Evolutionary conservation across 305 asterid genomes (phyloP).

Genomic region (Andrographis paniculata): DNA sequence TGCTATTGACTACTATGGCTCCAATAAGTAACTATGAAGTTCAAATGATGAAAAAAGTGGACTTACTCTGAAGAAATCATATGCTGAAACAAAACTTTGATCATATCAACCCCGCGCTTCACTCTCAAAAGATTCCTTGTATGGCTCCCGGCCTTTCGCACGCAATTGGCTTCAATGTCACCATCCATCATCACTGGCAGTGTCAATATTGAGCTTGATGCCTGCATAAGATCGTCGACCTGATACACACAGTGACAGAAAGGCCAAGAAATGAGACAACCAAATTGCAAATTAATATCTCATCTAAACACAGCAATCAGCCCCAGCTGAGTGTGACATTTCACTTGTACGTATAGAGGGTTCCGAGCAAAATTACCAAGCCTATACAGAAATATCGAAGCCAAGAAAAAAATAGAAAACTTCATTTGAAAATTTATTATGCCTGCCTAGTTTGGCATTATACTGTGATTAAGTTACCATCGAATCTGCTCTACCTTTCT

Average conservation of each 20-base stretch:
- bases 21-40: conserved; percentile 7
- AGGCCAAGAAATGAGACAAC: conserved; percentile 1
- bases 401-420: too few species aligned
- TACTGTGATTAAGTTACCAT: too few species aligned
- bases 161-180: conserved; percentile 66
- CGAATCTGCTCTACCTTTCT: too few species aligned
- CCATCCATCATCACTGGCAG: conserved; percentile 67
- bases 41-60: conserved; percentile 13
- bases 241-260: conserved; percentile 17
- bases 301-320: background rate
- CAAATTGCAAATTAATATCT: background rate
- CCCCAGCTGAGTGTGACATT: background rate
- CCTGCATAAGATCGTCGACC: conserved; percentile 76
- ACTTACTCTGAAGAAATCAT: conserved; percentile 66
- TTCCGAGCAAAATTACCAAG: too few species aligned
- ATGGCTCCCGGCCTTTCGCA: conserved; percentile 75
- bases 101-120: conserved; percentile 94
- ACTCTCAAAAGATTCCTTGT: conserved; percentile 87
- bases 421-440: too few species aligned
- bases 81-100: conserved; percentile 77
- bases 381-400: too few species aligned
- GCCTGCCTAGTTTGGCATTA: too few species aligned
- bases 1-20: too few species aligned
- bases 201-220: conserved; percentile 56
- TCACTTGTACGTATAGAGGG: background rate